Conservation (phyloP, 108 stramenopile genomes). For the Conticribra weissflogii region DNA sequence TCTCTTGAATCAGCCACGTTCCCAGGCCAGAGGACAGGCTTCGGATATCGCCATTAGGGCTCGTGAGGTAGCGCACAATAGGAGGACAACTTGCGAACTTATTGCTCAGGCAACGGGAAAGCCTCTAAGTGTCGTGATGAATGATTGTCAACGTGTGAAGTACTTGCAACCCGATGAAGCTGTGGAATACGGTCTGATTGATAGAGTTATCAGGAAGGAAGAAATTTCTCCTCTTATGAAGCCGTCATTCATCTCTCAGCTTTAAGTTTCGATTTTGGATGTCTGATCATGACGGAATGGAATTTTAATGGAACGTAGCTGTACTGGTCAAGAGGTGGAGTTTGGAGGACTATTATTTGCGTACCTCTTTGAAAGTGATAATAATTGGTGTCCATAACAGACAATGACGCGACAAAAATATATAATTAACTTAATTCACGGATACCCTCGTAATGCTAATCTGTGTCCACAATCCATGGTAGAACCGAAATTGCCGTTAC, state of each 20-base stretch:
- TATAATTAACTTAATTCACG: slow-evolving; percentile 3
- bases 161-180: slow-evolving; percentile 97
- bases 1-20: slow-evolving; percentile 93
- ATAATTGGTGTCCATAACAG: too few relatives aligned
- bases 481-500: slow-evolving; percentile 38
- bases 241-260: slow-evolving; percentile 78
- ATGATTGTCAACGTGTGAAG: slow-evolving; percentile 91
- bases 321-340: too few relatives aligned
- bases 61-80: slow-evolving; percentile 88
- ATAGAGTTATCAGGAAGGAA: slow-evolving; percentile 86
- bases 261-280: slow-evolving; percentile 13
- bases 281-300: too few relatives aligned
- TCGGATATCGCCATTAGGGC: slow-evolving; percentile 98
- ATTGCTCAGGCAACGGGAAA: slow-evolving; percentile 92
- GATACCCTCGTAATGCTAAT: slow-evolving; percentile 30
- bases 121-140: slow-evolving; percentile 84
- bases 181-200: slow-evolving; percentile 96
- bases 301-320: too few relatives aligned
- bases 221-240: slow-evolving; percentile 66
- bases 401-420: too few relatives aligned
- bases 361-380: too few relatives aligned
- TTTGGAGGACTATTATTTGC: too few relatives aligned
- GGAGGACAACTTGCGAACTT: slow-evolving; percentile 87
- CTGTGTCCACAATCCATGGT: slow-evolving; percentile 47
- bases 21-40: slow-evolving; percentile 94